A percentile compares a stretch with the other conserved stretches of the same genome.
Evolutionary conservation across 768 basidiomycete species (phyloP).

Genomic region (Kwoniella heveanensis): DNA sequence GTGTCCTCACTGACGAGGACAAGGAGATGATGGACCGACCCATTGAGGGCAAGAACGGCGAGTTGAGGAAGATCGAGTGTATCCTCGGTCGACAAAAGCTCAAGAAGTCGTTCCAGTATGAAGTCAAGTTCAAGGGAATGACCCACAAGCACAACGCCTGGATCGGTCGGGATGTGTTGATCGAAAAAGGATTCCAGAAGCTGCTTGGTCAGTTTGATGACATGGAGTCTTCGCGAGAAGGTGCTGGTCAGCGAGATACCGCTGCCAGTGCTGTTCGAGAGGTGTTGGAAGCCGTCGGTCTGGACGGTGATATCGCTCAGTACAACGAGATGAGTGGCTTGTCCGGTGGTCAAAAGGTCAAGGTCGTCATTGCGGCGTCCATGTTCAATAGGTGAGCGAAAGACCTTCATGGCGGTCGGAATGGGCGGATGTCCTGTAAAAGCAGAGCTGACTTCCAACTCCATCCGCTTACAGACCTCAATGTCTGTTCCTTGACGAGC

Average conservation of each 20-base stretch:
- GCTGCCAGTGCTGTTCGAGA: slow-evolving; percentile 77
- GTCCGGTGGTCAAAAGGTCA: slow-evolving; percentile 97
- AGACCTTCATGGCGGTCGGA: slow-evolving; percentile 61
- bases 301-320: slow-evolving; percentile 96
- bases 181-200: slow-evolving; percentile 85
- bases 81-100: slow-evolving; percentile 91
- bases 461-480: too few species aligned
- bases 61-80: slow-evolving; percentile 79
- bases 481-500: slow-evolving; percentile 69
- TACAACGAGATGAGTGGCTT: slow-evolving; percentile 95
- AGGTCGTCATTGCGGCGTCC: slow-evolving; percentile 76
- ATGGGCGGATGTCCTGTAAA: too few species aligned
- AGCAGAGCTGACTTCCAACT: too few species aligned
- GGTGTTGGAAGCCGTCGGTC: slow-evolving; percentile 90
- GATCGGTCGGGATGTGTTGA: slow-evolving; percentile 82
- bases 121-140: slow-evolving; percentile 61
- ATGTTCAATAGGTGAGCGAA: slow-evolving; percentile 75
- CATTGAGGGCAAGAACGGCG: slow-evolving; percentile 88
- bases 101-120: slow-evolving; percentile 93
- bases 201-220: slow-evolving; percentile 93
- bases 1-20: slow-evolving; percentile 86
- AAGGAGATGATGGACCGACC: slow-evolving; percentile 74
- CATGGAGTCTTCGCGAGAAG: slow-evolving; percentile 91
- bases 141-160: slow-evolving; percentile 73
- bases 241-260: slow-evolving; percentile 88